Base-by-base conservation (phyloP, 139 green algal genomes). In the Chlamydomonas schloesseri region DNA sequence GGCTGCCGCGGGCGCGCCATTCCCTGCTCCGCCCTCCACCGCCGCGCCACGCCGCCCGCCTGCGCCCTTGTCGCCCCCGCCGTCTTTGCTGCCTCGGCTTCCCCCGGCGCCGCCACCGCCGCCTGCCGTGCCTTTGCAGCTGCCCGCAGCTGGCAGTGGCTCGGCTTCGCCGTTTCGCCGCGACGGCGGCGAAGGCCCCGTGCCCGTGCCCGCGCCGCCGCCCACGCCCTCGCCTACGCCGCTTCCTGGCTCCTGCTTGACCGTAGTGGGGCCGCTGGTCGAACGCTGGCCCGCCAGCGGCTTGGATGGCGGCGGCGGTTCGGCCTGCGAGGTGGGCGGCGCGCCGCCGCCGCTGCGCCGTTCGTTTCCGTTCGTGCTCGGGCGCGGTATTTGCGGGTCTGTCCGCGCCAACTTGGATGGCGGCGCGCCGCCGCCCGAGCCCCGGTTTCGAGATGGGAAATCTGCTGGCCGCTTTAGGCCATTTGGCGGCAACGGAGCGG, bases 41-140 rank as follows among this genome's bases (percentile, higher is more conserved):
- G 17, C 26, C 10, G 13, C 34, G 28, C 68, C 11, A 29, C 76
- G 47, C 31, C 47, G 47, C 47, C 67, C 79, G 31, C 47, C 69
- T 0, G 67, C 79, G 31, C 79, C 79, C 67, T 85, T 85, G 47
- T 77, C 79, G 6, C 31, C 79, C 4, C 31, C 50, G 17, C 79
- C 64, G 68, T 85, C 79, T 31, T 85, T 85, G 24, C 67, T 77
- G 79, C 67, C 50, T 3, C 79, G 42, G 31, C 79, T 85, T 11
- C 67, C 67, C 23, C n/a, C 42, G 20, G 42, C 47, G 24, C 65
- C 76, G 79, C 67, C 50, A 4, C 67, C 29, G 31, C 79, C 76
- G 23, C 79, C 42, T 8, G 55, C 47, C 0, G 79, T 31, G 8
- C 79, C 79, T 34, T 85, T 85, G 46, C 29, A 84, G 64, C 79